Evolutionary conservation across 2,329 filamentous ascomycete species (phyloP).

Genomic region (Daldinia eschscholtzii): DNA sequence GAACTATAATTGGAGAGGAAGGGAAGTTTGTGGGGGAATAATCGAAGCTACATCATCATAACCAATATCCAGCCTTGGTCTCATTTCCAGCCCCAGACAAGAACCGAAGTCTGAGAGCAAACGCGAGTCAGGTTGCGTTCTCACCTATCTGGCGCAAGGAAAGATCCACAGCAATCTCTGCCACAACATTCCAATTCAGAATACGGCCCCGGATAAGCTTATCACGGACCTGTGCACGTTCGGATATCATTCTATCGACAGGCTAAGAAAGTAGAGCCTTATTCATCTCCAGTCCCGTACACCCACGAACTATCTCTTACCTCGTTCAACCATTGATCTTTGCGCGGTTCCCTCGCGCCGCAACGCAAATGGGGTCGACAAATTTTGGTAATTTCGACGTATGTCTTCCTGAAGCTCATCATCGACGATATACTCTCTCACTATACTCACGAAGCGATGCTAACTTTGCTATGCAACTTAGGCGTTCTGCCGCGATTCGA

Average conservation of each 20-base stretch:
- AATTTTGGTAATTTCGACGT: conserved; percentile 73
- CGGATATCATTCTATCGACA: conserved; percentile 20
- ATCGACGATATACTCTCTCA: not conserved
- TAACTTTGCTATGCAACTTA: conserved; percentile 55
- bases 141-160: conserved; percentile 17
- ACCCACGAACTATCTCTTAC: conserved; percentile 13
- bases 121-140: conserved; percentile 35
- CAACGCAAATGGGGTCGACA: conserved; percentile 68
- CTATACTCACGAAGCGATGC: conserved; percentile 23
- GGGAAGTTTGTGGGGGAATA: conserved; percentile 37
- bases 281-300: conserved; percentile 22
- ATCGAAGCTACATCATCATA: conserved; percentile 38
- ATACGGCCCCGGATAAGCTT: conserved; percentile 5
- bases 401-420: conserved; percentile 46
- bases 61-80: conserved; percentile 21
- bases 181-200: conserved; percentile 17
- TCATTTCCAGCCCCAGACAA: conserved; percentile 10
- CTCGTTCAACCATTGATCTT: conserved; percentile 20
- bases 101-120: conserved; percentile 23
- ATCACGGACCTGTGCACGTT: conserved; percentile 15
- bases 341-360: conserved; percentile 47
- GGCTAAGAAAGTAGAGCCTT: conserved; percentile 13
- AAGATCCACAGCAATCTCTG: conserved; percentile 23
- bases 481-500: conserved; percentile 87
- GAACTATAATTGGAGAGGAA: conserved; percentile 39